Base-by-base conservation (phyloP, 306 rosid species). In the Vachellia pachyceras region DNA sequence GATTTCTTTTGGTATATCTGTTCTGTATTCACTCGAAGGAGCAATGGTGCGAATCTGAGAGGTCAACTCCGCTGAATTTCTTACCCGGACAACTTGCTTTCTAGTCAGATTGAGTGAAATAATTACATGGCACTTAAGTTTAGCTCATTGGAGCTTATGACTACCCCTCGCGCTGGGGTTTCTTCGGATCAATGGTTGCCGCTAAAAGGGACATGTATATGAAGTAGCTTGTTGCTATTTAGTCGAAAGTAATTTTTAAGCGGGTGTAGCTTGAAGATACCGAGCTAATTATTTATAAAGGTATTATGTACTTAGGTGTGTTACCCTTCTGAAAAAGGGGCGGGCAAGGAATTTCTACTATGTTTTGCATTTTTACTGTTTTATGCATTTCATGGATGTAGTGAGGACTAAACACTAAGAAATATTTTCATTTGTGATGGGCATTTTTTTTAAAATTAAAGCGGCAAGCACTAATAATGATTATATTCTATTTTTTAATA, bases 101-200 rank as follows among this genome's bases (percentile, higher is more conserved):
- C 46, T 75, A 12, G 71, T 64, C 69, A 64, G 15, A 13, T 22
- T 5, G 7, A 41, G 77, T 79, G 36, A 37, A 23, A 69, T 69
- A 17, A 40, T 39, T 23, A 6, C 52, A 68, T 68, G 64, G 22
- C 20, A 70, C 63, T 54, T 10, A 45, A 10, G 6, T 36, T 70
- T n/a, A 37, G n/a, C 64, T 69, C 7, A 1, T 41, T 42, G 25
- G 39, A 64, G 18, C 29, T 52, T 50, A 22, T 61, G 5, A 13
- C 1, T 46, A 44, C 14, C 50, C 29, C 4, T 7, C 11, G 25
- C 1, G 18, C 37, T 67, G 6, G 33, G 33, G 33, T 1, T 29
- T 29, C 33, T 1, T 29, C 33, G 33, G 33, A 2, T 29, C 33
- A 29, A 29, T 29, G 33, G 33, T 29, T 29, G 42, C 35, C 61